Percentiles rank a stretch among this genome's conserved stretches.
phyloP scores from a whole-genome alignment of 805 yeast genomes.

The Clavispora vitiphila region DNA sequence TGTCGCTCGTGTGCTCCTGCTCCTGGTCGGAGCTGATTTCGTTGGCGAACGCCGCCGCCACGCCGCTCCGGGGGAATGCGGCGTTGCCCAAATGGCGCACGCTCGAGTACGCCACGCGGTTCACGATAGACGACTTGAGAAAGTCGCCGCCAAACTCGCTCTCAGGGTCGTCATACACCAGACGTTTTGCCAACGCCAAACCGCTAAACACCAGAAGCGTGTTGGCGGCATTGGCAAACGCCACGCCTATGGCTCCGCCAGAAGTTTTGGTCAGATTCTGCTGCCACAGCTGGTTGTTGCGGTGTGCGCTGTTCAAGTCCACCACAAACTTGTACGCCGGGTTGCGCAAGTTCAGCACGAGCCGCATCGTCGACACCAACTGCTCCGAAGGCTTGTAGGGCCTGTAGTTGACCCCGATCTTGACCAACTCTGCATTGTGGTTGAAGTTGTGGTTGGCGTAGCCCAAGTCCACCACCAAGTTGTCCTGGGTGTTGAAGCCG shows the following conservation, averaged over 20 bases:
- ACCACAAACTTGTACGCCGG: slow-evolving; percentile 40
- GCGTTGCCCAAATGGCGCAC: slow-evolving; percentile 19
- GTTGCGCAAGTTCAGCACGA: slow-evolving; percentile 42
- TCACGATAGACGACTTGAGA: slow-evolving; percentile 31
- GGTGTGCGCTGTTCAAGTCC: slow-evolving; percentile 28
- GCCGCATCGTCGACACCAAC: slow-evolving; percentile 40
- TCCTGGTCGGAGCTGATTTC: slow-evolving; percentile 41
- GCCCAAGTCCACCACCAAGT: slow-evolving; percentile 32
- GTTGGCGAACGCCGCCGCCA: slow-evolving; percentile 55
- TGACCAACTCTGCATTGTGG: slow-evolving; percentile 50
- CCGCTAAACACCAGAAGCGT: slow-evolving; percentile 42
- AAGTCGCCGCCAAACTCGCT: slow-evolving; percentile 40
- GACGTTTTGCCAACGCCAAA: slow-evolving; percentile 53
- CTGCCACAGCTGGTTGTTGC: slow-evolving; percentile 48
- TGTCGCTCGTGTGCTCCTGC: slow-evolving; percentile 18
- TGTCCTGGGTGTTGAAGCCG: slow-evolving; percentile 34
- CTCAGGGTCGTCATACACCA: slow-evolving; percentile 42
- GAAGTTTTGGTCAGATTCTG: slow-evolving; percentile 50
- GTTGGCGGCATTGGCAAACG: slow-evolving; percentile 21
- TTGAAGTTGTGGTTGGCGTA: slow-evolving; percentile 41
- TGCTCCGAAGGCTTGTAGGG: slow-evolving; percentile 48
- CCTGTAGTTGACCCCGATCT: slow-evolving; percentile 43
- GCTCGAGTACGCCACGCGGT: slow-evolving; percentile 20
- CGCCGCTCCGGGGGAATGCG: slow-evolving; percentile 43
- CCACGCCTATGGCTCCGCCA: slow-evolving; percentile 50